Base-by-base conservation (phyloP, 495 filamentous ascomycete species). In the Pyronema omphalodes region DNA sequence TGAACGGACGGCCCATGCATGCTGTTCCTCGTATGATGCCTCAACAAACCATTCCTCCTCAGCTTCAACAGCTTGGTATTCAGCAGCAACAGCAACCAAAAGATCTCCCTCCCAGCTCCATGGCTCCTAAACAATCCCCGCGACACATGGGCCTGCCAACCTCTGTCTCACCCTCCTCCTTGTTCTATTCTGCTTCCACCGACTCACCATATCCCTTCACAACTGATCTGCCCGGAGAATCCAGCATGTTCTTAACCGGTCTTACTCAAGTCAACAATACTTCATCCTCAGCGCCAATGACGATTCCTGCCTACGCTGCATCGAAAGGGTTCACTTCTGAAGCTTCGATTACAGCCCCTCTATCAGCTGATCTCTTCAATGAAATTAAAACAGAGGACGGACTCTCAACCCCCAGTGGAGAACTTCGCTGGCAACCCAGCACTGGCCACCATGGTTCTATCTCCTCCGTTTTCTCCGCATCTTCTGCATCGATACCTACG, bases 201-300 rank as follows among this genome's bases (percentile, higher is more conserved):
- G n/a, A 41, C 37, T 35, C 37, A 19, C 14, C 14, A 9, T 53
- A 41, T 43, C 51, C 37, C 14, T 53, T 53, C 23, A 41, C 51
- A 3, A 44, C 15, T 15, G 35, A 53, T 14, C 51, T 53, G 40
- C 51, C 51, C n/a, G 51, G 12, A 6, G 51, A 53, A 44, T 53
- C 51, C 19, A 15, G 14, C 34, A 40, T 34, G 37, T 53, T 51
- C 18, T 12, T 51, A 8, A 33, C 48, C 19, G 48, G 48, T 6
- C 48, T 8, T 51, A 33, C 48, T 8, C 11, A 12, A 47, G 44
- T 15, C 44, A 12, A 47, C 14, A n/a, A 14, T 3, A 9, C 44
- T 17, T 23, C 44, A 47, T 47, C 23, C 17, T 9, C 44, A 23
- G 17, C 12, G 18, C 12, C 17, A 2, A 15, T 19, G 44, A 47